Evolutionary conservation across 371 early-diverging fungal genomes (phyloP).

Genomic region (Smittium mucronatum): DNA sequence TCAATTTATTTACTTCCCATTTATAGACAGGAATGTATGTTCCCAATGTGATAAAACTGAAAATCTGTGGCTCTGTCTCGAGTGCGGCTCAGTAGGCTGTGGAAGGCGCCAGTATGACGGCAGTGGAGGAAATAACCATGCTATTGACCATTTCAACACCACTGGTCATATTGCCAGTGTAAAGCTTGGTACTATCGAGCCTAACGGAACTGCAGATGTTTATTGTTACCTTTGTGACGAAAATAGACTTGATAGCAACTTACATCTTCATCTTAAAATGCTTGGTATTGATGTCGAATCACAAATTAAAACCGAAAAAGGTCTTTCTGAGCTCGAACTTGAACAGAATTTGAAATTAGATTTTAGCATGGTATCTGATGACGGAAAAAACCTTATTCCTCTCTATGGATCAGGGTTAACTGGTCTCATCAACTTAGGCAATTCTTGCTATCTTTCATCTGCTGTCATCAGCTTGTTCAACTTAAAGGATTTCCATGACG

Average conservation of each 20-base stretch:
- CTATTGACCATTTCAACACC: constrained; percentile 67
- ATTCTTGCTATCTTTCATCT: constrained; percentile 95
- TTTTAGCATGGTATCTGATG: constrained; percentile 92
- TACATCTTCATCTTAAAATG: constrained; percentile 58
- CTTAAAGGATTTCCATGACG: constrained; percentile 45
- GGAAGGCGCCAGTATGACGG: constrained; percentile 92
- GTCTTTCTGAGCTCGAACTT: constrained; percentile 83
- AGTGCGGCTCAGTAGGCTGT: constrained; percentile 65
- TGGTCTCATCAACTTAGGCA: constrained; percentile 87
- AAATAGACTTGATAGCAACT: constrained; percentile 60
- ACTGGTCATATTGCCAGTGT: constrained; percentile 76
- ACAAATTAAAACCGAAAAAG: constrained; percentile 84
- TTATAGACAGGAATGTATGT: constrained; percentile 24
- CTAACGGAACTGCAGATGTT: constrained; percentile 92
- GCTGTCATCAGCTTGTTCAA: constrained; percentile 75
- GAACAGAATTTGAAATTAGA: constrained; percentile 93
- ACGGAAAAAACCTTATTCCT: constrained; percentile 72
- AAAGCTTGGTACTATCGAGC: constrained; percentile 92
- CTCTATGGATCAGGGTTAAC: constrained; percentile 83
- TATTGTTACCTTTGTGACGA: constrained; percentile 89
- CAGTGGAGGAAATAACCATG: constrained; percentile 99
- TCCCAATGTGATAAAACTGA: constrained; percentile 73
- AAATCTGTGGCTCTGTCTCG: constrained; percentile 69
- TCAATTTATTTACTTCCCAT: background rate
- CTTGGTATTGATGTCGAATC: constrained; percentile 80